Evolutionary conservation across 1,139 yeast genomes (phyloP), one percentile per base, ranked within the genome.

Genomic region (Protomyces gravidus): DNA sequence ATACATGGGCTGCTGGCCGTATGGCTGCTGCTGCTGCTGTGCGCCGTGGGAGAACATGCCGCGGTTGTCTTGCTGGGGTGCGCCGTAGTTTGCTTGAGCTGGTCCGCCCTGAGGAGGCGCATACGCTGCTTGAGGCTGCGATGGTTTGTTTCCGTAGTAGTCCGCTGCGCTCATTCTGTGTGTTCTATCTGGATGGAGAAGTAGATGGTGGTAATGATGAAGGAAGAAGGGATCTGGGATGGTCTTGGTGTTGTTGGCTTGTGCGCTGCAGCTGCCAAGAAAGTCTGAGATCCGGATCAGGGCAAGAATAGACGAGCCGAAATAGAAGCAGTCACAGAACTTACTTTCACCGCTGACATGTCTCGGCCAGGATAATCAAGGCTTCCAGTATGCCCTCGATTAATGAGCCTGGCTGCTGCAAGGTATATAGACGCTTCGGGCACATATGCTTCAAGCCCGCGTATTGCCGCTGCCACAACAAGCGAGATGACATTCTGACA

Each of bases 91-190:
- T 13, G 19, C 11, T 13, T 36, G 42, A 15, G 42, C 7, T 15
- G 17, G 42, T 7, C 9, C 21, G 32, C 32, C 32, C 13, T 28
- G 32, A 28, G 32, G 32, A 9, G 32, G 23, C 21, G 17, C 21
- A 7, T 36, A 36, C 7, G 42, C 9, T 2, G 42, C 19, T 9
- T 36, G 42, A 5, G 42, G 42, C 42, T 36, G 42, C 11, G 23
- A 11, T 5, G 42, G 42, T 6, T 5, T 17, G 42, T 17, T 36
- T 30, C 36, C 36, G 42, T 36, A 36, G 42, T 36, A 36, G 42
- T 36, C 42, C 17, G 42, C 42, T 36, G 42, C 42, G 19, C 42
- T 36, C 42, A 36, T 36, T 15, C n/a, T 30, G 36, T 30, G n/a
- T 30, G 36, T 30, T 3, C 36, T 30, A 15, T 30, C 13, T 30